These are phyloP conservation scores for Aphanomyces astaci DNA, from an alignment of 352 stramenopile species.

Conservation along the genomic window DNA sequence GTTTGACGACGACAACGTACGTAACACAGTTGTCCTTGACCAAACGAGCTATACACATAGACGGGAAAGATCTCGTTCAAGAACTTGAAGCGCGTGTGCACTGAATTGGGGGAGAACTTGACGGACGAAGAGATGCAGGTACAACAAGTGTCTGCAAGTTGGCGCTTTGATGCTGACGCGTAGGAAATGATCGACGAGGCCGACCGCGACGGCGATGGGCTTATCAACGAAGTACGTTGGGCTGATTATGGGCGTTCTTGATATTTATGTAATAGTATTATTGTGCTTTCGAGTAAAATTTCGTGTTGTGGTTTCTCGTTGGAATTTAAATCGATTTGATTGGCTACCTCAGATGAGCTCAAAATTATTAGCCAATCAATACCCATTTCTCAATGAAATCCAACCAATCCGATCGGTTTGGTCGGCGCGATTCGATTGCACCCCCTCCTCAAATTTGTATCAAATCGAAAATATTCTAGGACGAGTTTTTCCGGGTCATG, in stretches of 20 bases:
- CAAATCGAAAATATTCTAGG: no score
- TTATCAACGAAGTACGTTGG: slow-evolving; percentile 75
- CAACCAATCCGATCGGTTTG: no score
- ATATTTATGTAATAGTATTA: no score
- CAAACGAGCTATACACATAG: neutral
- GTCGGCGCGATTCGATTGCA: no score
- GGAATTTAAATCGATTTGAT: no score
- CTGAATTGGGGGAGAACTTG: slow-evolving; percentile 78
- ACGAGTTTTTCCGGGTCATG: slow-evolving; percentile 95
- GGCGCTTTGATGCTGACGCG: neutral
- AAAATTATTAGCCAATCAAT: no score
- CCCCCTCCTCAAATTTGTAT: no score
- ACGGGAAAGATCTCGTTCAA: slow-evolving; percentile 93
- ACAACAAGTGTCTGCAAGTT: slow-evolving; percentile 31
- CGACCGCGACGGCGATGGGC: slow-evolving; percentile 86
- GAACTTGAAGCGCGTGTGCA: slow-evolving; percentile 91
- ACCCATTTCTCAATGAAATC: no score
- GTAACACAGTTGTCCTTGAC: neutral
- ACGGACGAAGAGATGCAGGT: slow-evolving; percentile 50
- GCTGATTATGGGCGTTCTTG: neutral
- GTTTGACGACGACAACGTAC: slow-evolving; percentile 89
- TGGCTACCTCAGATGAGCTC: no score
- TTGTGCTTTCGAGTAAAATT: no score
- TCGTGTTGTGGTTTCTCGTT: no score
- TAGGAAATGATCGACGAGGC: slow-evolving; percentile 96